These are phyloP conservation scores for Amanita inopinata DNA, from an alignment of 768 basidiomycete genomes.

Conservation along the genomic window DNA sequence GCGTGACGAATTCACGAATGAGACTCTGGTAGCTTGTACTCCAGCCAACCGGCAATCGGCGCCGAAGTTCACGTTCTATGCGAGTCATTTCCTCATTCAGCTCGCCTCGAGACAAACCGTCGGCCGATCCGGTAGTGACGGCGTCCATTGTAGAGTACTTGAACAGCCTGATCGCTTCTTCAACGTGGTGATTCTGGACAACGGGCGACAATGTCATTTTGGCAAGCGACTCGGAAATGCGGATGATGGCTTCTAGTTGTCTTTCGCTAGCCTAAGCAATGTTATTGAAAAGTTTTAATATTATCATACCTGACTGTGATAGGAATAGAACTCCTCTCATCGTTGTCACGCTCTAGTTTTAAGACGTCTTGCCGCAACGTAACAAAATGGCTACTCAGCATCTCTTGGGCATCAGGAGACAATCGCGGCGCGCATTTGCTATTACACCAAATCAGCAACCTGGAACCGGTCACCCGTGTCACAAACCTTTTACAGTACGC, in stretches of 20 bases:
- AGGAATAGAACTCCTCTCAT: constrained; percentile 95
- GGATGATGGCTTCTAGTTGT: constrained; percentile 97
- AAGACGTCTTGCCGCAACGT: constrained; percentile 88
- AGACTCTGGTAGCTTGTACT: constrained; percentile 93
- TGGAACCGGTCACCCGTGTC: no score
- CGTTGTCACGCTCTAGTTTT: constrained; percentile 92
- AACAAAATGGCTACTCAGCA: constrained; percentile 94
- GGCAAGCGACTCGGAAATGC: constrained; percentile 94
- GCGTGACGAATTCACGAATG: constrained; percentile 85
- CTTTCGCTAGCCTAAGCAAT: constrained; percentile 20
- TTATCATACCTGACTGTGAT: constrained; percentile 84
- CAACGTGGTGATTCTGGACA: constrained; percentile 89
- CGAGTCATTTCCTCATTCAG: constrained; percentile 87
- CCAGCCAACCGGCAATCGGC: constrained; percentile 89
- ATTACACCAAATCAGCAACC: no score
- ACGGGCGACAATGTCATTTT: constrained; percentile 84
- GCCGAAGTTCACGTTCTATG: constrained; percentile 80
- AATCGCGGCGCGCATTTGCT: constrained; percentile 96
- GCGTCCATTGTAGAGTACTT: constrained; percentile 99
- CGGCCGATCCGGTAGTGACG: constrained; percentile 86
- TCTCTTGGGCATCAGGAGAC: constrained; percentile 89
- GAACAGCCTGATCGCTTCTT: constrained; percentile 96
- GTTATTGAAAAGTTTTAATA: background rate
- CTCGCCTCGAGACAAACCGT: constrained; percentile 85
- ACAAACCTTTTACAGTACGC: constrained; percentile 95